A percentile compares a stretch with the other conserved stretches of the same genome.
phyloP scores from a whole-genome alignment of 768 basidiomycete genomes.

The Sistotremastrum niveocremeum region DNA sequence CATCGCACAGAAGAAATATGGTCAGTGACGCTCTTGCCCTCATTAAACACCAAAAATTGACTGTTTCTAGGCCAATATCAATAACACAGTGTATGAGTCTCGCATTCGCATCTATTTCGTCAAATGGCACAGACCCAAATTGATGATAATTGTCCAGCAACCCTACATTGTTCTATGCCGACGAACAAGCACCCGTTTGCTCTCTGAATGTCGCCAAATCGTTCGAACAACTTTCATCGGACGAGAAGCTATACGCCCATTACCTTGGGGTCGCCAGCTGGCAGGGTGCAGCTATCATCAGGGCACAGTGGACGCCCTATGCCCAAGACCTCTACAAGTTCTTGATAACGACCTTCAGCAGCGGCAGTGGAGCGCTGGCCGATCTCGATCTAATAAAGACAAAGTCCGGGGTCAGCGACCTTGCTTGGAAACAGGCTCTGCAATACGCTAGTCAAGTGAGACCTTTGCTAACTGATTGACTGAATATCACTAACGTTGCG shows the following conservation, averaged over 20 bases:
- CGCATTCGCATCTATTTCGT: no score
- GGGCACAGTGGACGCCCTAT: constrained; percentile 71
- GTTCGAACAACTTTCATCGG: constrained; percentile 54
- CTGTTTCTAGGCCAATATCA: no score
- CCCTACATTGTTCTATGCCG: constrained; percentile 74
- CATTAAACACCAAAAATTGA: no score
- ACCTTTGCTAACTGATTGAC: background rate
- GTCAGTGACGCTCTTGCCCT: no score
- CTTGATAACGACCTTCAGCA: constrained; percentile 55
- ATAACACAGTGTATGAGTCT: no score
- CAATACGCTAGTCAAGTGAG: constrained; percentile 63
- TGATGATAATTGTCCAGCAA: no score
- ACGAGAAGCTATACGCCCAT: constrained; percentile 73
- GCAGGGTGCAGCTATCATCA: constrained; percentile 76
- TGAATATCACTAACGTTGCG: no score
- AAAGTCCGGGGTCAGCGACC: constrained; percentile 36
- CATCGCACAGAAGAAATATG: no score
- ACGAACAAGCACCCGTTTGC: constrained; percentile 65
- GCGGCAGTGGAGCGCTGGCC: constrained; percentile 39
- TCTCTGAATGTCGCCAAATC: constrained; percentile 52
- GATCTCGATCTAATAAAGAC: constrained; percentile 41
- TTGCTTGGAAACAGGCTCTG: constrained; percentile 57
- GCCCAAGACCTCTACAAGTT: constrained; percentile 58
- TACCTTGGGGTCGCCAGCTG: constrained; percentile 61
- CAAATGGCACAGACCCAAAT: no score